Base-by-base conservation (phyloP, 768 basidiomycete species). In the Pluteus cervinus region DNA sequence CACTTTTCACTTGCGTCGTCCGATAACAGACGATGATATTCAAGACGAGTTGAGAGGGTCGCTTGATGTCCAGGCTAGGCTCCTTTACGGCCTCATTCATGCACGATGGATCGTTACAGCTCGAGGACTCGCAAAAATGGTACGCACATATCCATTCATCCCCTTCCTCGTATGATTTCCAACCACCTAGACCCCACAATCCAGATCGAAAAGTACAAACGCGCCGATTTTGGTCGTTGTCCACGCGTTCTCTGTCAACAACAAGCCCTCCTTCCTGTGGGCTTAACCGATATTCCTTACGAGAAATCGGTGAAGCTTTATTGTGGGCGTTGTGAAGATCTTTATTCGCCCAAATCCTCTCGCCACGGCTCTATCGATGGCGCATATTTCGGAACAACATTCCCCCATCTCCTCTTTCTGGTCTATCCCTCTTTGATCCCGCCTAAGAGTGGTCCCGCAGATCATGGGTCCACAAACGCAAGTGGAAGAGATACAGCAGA, bases 291-390 rank as follows among this genome's bases (percentile, higher is more conserved):
- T 60, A 73, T 91, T n/a, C 87, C 96, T 1, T 98, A 96, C 61
- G 89, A 96, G 58, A 99, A 98, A 65, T 92, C 91, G 21, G 94
- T 98, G 57, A 99, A 99, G 58, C 84, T 99, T 34, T 97, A 92
- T 64, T 99, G 96, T 57, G 93, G 92, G 2, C 83, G 92, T 24
- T 99, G 96, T 62, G 94, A 99, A 63, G 96, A 99, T 62, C 82
- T 99, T 49, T 99, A 98, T 63, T 90, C 87, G 0, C 96, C 96
- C 24, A 99, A 99, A 60, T 92, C 88, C 1, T 92, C 91, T 4
- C 79, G 94, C 20, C 96, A 99, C 58, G 94, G 94, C 33, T 85
- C 86, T 24, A 97, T 99, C 55, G 96, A 99, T 56, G 94, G 96
- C 20, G 96, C 96, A 2, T 99, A 94, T 63, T 99, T 99, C 50